phyloP scores from a whole-genome alignment of 768 basidiomycete species.

The Butyriboletus loyo region DNA sequence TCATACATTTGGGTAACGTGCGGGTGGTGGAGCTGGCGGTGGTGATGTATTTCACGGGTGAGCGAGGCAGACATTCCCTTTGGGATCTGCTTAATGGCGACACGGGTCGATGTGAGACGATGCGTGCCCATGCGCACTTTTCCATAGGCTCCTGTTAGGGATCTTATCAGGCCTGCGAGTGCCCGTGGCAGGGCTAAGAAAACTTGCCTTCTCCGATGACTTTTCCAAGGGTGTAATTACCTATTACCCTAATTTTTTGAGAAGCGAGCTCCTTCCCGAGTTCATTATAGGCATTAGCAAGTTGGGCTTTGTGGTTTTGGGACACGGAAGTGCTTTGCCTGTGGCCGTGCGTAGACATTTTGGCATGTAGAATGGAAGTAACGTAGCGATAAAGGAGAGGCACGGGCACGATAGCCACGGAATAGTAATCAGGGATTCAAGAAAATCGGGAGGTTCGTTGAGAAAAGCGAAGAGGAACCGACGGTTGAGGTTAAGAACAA shows the following conservation, averaged over 20 bases:
- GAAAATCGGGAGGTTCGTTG: constrained; percentile 11
- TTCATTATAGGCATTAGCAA: constrained; percentile 95
- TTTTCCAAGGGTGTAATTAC: constrained; percentile 91
- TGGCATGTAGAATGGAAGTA: constrained; percentile 30
- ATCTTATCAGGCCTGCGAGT: constrained; percentile 21
- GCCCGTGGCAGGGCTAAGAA: constrained; percentile 11
- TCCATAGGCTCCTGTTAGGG: constrained; percentile 78
- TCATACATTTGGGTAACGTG: constrained; percentile 96
- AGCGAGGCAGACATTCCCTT: constrained; percentile 88
- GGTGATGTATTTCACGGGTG: constrained; percentile 97
- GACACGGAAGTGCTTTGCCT: constrained; percentile 58
- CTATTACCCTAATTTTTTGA: constrained; percentile 84
- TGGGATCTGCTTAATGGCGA: constrained; percentile 97
- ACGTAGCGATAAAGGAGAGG: constrained; percentile 33
- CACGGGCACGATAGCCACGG: constrained; percentile 34
- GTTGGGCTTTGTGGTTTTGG: constrained; percentile 82
- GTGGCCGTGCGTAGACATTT: constrained; percentile 54
- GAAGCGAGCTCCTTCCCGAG: constrained; percentile 95
- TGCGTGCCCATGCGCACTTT: constrained; percentile 95
- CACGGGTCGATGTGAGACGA: constrained; percentile 84
- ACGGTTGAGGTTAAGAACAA: constrained; percentile 13
- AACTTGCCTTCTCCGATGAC: constrained; percentile 90
- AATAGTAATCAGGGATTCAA: constrained; percentile 21
- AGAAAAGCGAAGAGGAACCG: neutral
- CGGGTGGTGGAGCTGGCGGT: constrained; percentile 94